phyloP scores from a whole-genome alignment of 352 stramenopile genomes.

The Phytophthora sp. region DNA sequence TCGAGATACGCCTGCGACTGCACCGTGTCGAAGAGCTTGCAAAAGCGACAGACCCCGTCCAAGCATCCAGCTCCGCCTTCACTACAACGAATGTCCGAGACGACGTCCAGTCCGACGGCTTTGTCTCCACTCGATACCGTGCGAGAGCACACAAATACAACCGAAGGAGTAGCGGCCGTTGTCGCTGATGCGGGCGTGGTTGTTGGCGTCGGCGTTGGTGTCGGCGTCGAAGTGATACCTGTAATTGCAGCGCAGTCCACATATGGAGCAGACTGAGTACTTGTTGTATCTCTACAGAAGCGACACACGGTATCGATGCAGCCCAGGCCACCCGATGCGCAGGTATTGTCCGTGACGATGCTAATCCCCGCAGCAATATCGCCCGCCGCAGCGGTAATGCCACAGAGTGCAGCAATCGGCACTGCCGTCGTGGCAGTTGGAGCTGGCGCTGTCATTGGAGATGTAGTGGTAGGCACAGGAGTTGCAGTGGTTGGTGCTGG shows the following conservation, averaged over 20 bases:
- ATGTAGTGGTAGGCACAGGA: not conserved
- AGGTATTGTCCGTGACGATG: slow-evolving; percentile 37
- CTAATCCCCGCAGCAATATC: slow-evolving; percentile 33
- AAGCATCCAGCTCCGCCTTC: slow-evolving; percentile 46
- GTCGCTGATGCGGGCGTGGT: slow-evolving; percentile 2
- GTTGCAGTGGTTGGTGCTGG: not conserved
- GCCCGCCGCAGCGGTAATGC: slow-evolving; percentile 7
- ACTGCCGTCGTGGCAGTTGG: not conserved
- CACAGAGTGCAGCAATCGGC: not conserved
- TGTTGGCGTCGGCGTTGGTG: slow-evolving; percentile 1
- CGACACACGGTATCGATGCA: slow-evolving; percentile 46
- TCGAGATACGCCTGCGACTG: slow-evolving; percentile 41
- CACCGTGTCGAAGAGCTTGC: slow-evolving; percentile 40
- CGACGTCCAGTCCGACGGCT: slow-evolving; percentile 43
- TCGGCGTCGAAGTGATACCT: not conserved
- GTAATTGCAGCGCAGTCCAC: slow-evolving; percentile 24
- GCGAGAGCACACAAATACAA: slow-evolving; percentile 25
- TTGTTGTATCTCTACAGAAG: slow-evolving; percentile 39
- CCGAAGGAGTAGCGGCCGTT: slow-evolving; percentile 18
- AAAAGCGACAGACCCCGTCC: slow-evolving; percentile 37
- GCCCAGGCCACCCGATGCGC: slow-evolving; percentile 38
- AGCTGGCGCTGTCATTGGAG: not conserved
- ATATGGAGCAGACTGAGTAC: slow-evolving; percentile 30
- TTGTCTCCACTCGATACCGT: slow-evolving; percentile 40
- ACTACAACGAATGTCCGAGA: slow-evolving; percentile 46